A percentile compares a stretch with the other conserved stretches of the same genome.
These are phyloP conservation scores for Osmozyma mogii DNA, from an alignment of 805 yeast species.

Conservation along the genomic window DNA sequence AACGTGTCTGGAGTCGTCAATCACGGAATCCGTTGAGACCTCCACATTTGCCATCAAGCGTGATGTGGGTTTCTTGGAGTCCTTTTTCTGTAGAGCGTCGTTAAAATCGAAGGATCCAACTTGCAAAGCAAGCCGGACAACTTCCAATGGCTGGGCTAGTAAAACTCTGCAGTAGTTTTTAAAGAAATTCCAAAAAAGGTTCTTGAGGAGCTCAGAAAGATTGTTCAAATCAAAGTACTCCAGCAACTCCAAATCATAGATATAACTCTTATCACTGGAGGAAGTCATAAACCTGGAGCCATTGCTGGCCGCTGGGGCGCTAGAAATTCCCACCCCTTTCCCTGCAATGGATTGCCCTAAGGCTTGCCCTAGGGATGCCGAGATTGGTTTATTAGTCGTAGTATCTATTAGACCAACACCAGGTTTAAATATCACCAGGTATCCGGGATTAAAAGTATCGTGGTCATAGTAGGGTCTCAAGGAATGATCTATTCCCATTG, in stretches of 20 bases:
- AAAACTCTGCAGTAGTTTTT: conserved; percentile 64
- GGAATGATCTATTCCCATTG: conserved; percentile 14
- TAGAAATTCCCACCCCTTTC: conserved; percentile 1
- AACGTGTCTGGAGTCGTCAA: background rate
- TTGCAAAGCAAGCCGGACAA: conserved; percentile 69
- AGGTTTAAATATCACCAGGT: conserved; percentile 51
- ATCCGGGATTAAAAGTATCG: conserved; percentile 59
- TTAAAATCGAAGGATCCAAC: conserved; percentile 52
- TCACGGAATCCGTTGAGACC: too few relatives aligned
- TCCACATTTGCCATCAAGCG: background rate
- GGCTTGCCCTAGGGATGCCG: conserved; percentile 18
- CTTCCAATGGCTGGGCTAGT: conserved; percentile 83
- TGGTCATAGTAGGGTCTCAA: conserved; percentile 67
- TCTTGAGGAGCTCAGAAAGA: conserved; percentile 47
- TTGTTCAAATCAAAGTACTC: conserved; percentile 59
- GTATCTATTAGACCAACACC: conserved; percentile 54
- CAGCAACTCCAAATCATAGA: conserved; percentile 52
- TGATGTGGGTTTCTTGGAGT: conserved; percentile 1
- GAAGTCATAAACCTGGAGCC: conserved; percentile 5
- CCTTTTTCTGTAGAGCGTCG: conserved; percentile 4
- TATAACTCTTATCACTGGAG: conserved; percentile 38
- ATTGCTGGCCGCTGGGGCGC: conserved; percentile 3
- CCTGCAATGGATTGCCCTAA: conserved; percentile 10
- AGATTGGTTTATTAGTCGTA: conserved; percentile 28
- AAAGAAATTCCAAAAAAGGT: conserved; percentile 52